Evolutionary conservation across 352 stramenopile genomes (phyloP), one percentile per base, ranked within the genome.

Genomic region (Globisporangium lucens): DNA sequence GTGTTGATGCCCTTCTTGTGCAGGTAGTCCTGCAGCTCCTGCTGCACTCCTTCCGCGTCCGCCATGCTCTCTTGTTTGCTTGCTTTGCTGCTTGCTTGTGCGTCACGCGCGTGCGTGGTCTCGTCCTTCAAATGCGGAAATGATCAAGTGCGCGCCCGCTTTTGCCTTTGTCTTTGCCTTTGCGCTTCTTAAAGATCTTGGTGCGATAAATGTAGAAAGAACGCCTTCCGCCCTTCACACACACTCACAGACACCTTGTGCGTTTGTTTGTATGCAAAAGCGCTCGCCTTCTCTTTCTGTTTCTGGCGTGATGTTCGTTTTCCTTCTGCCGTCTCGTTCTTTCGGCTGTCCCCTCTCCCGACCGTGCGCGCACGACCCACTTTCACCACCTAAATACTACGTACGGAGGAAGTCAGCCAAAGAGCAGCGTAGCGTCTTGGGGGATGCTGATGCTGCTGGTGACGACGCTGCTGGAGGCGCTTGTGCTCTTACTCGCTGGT

Each of bases 1-100:
- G 85, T 94, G 76, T 97, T 97, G 73, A 97, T 95, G 75, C 89
- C 88, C 68, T 97, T 97, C 75, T 93, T 90, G 72, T 95, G 86
- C 65, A 97, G 65, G 67, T 97, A 97, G 43, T 95, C 86, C 79
- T 97, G 90, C 74, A 97, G 81, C 72, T 97, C 90, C 67, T 96
- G 87, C 68, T 97, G 90, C 68, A 97, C 89, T 56, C 83, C 82
- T 65, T 96, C 87, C 13, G 85, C 89, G 77, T 96, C 87, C 60
- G 89, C 70, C 89, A 96, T 96, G 33, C 38, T 62, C 12, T 6
- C 4, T 17, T 4, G 13, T 24, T 46, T n/a, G 29, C 30, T 29
- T 8, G 17, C 17, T 30, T 46, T 13, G 12, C 10, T 43, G 15
- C 4, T 13, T 46, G 15, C 15, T 46, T 46, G 38, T 46, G 38